Conservation (phyloP, 352 stramenopile species). For the Pythium plurisporium region DNA sequence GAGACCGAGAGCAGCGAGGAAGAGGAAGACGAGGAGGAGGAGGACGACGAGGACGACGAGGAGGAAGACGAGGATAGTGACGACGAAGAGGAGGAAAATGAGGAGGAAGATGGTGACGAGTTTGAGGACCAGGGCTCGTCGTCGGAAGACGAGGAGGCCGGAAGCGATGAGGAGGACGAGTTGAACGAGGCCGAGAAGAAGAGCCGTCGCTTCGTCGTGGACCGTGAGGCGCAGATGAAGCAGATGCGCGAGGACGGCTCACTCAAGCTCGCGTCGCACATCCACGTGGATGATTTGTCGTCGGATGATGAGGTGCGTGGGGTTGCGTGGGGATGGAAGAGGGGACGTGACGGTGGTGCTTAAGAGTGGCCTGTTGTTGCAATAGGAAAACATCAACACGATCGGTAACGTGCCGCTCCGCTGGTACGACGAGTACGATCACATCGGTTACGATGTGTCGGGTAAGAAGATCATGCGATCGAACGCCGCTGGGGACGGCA, state of each 20-base stretch:
- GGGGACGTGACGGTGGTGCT: background rate
- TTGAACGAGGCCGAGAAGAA: conserved; percentile 82
- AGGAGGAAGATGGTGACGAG: conserved; percentile 53
- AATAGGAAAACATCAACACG: conserved; percentile 91
- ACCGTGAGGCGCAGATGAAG: conserved; percentile 73
- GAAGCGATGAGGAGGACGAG: conserved; percentile 65
- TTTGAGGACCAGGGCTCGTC: conserved; percentile 87
- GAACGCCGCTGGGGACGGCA: conserved; percentile 79
- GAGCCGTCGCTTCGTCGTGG: conserved; percentile 61
- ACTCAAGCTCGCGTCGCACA: conserved; percentile 74
- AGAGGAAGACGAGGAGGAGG: conserved; percentile 44
- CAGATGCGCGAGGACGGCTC: conserved; percentile 83
- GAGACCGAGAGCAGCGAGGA: conserved; percentile 51
- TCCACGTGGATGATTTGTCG: conserved; percentile 98
- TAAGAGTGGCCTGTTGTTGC: background rate
- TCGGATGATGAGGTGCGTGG: conserved; percentile 93
- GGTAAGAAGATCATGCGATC: conserved; percentile 96
- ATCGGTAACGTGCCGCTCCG: conserved; percentile 98
- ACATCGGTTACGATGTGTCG: conserved; percentile 98
- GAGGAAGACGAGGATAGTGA: conserved; percentile 41
- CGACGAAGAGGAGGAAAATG: conserved; percentile 39
- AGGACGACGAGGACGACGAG: conserved; percentile 48
- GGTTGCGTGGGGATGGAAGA: background rate
- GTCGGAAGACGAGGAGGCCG: conserved; percentile 53
- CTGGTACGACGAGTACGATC: conserved; percentile 99